Conservation (phyloP, 805 yeast genomes). For the Saccharomyces paradoxus region DNA sequence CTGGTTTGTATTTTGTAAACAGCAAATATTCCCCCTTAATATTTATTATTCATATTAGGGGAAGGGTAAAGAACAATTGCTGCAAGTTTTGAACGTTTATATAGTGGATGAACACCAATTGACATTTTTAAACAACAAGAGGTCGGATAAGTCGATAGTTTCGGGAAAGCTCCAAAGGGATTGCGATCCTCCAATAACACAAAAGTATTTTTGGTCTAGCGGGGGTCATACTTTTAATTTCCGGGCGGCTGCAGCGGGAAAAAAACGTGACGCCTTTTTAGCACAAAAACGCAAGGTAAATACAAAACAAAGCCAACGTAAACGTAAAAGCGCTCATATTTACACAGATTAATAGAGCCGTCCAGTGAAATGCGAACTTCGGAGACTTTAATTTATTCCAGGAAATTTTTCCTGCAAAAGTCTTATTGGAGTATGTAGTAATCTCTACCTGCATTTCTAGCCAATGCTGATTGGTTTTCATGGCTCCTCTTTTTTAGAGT, state of each 20-base stretch:
- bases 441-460: neutral
- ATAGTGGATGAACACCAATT: neutral
- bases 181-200: neutral
- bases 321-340: neutral
- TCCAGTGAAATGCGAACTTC: neutral
- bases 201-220: neutral
- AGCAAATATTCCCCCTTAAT: neutral
- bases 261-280: neutral
- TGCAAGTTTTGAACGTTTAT: neutral
- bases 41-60: neutral
- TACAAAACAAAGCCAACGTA: neutral
- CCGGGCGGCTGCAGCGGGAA: neutral
- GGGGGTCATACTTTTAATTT: neutral
- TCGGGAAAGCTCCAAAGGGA: neutral
- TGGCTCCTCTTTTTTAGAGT: neutral
- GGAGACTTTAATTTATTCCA: neutral
- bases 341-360: neutral
- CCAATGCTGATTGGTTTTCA: neutral
- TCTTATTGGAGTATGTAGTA: neutral
- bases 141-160: neutral
- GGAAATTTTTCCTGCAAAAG: neutral
- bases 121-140: neutral
- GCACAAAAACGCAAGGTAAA: neutral
- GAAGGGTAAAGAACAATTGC: neutral
- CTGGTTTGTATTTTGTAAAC: neutral